Evolutionary conservation across 73 alveolate genomes (phyloP), one percentile per base, ranked within the genome.

Genomic region (Stentor coeruleus): DNA sequence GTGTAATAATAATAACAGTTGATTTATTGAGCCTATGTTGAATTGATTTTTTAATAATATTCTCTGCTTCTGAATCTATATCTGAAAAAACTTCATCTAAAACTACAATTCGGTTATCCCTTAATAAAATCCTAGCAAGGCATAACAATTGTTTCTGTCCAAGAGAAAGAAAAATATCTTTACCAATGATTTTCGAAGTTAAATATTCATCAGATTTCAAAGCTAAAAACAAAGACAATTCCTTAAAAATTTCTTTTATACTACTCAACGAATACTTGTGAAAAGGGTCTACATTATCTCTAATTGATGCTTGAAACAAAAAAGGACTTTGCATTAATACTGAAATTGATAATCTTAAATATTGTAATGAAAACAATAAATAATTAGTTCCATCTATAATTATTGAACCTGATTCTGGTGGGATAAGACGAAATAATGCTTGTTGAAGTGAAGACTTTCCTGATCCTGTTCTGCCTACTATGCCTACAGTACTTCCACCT

Each of bases 391-490:
- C 93, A 76, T 96, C 98, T 55, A 96, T 77, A 66, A 81, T 77
- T 40, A 96, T 96, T 58, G 90, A 84, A 3, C 99, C 99, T 41
- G 74, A 76, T 85, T 89, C 84, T 28, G 87, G 89, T 76, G 94
- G 99, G 91, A 95, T 95, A 84, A 96, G 93, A 86, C 99, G 93
- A 81, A 83, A 86, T 41, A 96, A 86, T 37, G 95, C 83, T 86
- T 86, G 83, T 35, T 88, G 91, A 31, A 91, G 87, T 35, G 99
- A 91, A 39, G 96, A 86, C 85, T 96, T 96, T 11, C 99, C 99
- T 55, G 96, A 91, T 3, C 99, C 99, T 74, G 97, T 87, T 77
- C 93, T 92, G n/a, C 99, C 99, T 2, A 95, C 98, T 3, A 95
- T 58, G 3, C 97, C 99, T 6, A 91, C 90, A 15, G 89, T 90